Evolutionary conservation across 495 filamentous ascomycete genomes (phyloP).

Genomic region (Bathelium albidoporum): DNA sequence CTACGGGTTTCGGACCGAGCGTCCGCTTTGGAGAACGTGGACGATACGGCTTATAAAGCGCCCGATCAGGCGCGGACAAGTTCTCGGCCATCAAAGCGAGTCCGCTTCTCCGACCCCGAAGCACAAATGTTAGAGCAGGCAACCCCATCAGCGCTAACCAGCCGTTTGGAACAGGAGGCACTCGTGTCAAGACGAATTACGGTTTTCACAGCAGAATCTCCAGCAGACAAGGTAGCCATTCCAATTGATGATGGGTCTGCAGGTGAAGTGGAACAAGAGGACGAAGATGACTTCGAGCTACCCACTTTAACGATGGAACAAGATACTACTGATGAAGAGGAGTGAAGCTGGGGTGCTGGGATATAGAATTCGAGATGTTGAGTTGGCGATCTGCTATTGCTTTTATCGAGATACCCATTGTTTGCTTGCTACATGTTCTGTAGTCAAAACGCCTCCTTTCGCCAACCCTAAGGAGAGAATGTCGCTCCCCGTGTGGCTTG

Average conservation of each 20-base stretch:
- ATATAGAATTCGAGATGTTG: neutral
- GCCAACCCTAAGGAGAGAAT: too few species aligned
- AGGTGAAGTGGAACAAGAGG: neutral
- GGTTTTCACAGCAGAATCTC: neutral
- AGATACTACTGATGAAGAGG: constrained; percentile 20
- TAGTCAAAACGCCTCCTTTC: too few species aligned
- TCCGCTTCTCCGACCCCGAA: neutral
- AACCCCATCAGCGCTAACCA: neutral
- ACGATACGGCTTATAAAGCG: neutral
- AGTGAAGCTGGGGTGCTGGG: constrained; percentile 7
- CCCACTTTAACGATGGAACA: constrained; percentile 21
- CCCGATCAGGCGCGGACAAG: neutral
- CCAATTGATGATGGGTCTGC: neutral
- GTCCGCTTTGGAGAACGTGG: neutral
- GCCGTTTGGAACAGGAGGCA: neutral
- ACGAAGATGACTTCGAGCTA: constrained; percentile 22
- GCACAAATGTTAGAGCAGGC: neutral
- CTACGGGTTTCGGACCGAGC: neutral
- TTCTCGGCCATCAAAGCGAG: neutral
- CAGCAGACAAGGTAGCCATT: neutral
- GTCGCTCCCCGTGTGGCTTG: too few species aligned
- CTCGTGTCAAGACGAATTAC: neutral
- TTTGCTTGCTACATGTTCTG: neutral
- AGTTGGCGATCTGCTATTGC: neutral
- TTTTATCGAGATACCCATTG: neutral